Base-by-base conservation (phyloP, 2,329 filamentous ascomycete species). In the Trichoderma sp. region DNA sequence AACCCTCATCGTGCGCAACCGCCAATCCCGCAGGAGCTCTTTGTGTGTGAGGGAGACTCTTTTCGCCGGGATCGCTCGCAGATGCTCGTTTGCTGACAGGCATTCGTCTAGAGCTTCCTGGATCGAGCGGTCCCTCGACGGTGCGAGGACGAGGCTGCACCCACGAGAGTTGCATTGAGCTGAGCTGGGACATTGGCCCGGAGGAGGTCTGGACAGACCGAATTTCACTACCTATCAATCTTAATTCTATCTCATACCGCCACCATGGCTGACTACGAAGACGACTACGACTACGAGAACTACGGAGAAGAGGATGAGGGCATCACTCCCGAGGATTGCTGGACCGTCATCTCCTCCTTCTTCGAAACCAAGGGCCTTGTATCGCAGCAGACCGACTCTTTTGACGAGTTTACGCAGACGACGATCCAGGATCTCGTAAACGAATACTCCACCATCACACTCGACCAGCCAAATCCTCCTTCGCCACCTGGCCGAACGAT, bases 251-350 rank as follows among this genome's bases (percentile, higher is more conserved):
- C 39, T 25, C 6, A 27, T 19, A 67, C 58, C 64, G 76, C 79
- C 60, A 45, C 61, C 72, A 87, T 87, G 84, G 84, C 84, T 32
- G 84, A 85, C 69, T 86, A 87, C 78, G 85, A 86, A 66, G 82
- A 85, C 58, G 81, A 82, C 12, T 85, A 82, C 78, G 86, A 89
- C 70, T 92, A 93, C 77, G 90, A 90, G 70, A 87, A 89, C 71
- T 91, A 90, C 74, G 88, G 86, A 68, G 89, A 91, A 70, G 89
- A 87, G 39, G 87, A 89, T 70, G 82, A 85, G 69, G 84, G 84
- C 73, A 97, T 98, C 82, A 97, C 94, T 29, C 92, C 94, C 70
- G 95, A 98, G 83, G 96, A 99, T 81, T 97, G 93, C 84, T 99
- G 96, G 95, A 92, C 91, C 72, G 94, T 98, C 76, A 98, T 99